Evolutionary conservation across 225 moss, liverwort and hornwort genomes (phyloP).

Genomic region (Rhytidiadelphus loreus): DNA sequence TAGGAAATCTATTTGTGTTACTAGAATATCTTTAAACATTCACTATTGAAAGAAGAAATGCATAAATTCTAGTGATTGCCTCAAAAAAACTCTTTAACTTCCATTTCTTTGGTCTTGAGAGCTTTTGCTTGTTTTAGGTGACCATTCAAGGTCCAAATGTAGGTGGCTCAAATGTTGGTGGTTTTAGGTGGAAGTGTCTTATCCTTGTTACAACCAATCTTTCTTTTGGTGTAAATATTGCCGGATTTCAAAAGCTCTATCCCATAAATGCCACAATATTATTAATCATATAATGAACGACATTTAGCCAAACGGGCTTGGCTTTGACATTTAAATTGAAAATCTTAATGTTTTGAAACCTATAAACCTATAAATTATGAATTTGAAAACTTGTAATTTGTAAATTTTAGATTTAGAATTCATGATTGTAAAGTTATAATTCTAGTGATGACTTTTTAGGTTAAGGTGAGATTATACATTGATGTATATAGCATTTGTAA

Average conservation of each 20-base stretch:
- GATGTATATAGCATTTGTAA: too few relatives aligned
- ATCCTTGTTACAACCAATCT: neutral
- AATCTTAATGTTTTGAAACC: too few relatives aligned
- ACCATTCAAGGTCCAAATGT: neutral
- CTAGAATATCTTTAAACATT: too few relatives aligned
- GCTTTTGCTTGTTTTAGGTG: neutral
- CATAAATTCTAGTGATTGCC: neutral
- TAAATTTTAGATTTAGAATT: too few relatives aligned
- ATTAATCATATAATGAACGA: neutral
- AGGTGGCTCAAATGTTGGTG: neutral
- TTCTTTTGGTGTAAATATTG: neutral
- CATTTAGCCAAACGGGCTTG: neutral
- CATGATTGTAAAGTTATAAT: too few relatives aligned
- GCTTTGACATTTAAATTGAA: neutral
- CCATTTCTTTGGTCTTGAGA: neutral
- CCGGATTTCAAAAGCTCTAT: rapidly evolving
- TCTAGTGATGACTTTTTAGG: too few relatives aligned
- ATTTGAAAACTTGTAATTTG: too few relatives aligned
- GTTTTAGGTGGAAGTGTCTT: neutral
- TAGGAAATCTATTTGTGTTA: rapidly evolving
- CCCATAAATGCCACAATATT: too few relatives aligned
- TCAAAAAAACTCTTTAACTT: neutral
- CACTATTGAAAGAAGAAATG: neutral
- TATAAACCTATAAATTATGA: too few relatives aligned
- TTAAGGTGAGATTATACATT: too few relatives aligned